phyloP scores from a whole-genome alignment of 2,329 filamentous ascomycete species.

The Alternaria solani region DNA sequence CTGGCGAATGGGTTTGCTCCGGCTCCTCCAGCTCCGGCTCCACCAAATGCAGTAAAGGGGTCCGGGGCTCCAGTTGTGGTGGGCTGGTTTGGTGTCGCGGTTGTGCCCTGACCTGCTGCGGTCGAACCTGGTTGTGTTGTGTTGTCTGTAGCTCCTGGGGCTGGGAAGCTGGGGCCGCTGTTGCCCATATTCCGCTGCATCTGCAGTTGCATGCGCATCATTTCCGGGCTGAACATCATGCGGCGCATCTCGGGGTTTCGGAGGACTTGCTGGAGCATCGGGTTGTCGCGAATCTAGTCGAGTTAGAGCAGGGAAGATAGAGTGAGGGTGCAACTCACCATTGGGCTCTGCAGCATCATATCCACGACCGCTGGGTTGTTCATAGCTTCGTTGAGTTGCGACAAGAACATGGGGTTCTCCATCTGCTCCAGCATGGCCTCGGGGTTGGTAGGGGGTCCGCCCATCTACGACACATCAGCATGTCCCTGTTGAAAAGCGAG shows the following conservation, averaged over 20 bases:
- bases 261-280: slow-evolving; percentile 85
- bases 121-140: slow-evolving; percentile 60
- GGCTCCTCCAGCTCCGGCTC: slow-evolving; percentile 38
- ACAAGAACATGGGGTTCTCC: slow-evolving; percentile 84
- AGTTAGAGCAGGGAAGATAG: slow-evolving; percentile 16
- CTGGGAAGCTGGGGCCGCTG: slow-evolving; percentile 72
- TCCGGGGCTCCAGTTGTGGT: slow-evolving; percentile 50
- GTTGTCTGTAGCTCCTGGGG: slow-evolving; percentile 89
- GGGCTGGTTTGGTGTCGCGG: slow-evolving; percentile 49
- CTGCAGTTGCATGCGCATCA: slow-evolving; percentile 80
- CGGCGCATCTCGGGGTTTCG: slow-evolving; percentile 86
- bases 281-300: slow-evolving; percentile 77
- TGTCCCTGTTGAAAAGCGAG: not conserved
- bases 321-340: slow-evolving; percentile 54
- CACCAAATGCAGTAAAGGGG: slow-evolving; percentile 57
- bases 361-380: slow-evolving; percentile 95
- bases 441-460: slow-evolving; percentile 80
- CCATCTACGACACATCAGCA: slow-evolving; percentile 72
- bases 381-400: slow-evolving; percentile 91
- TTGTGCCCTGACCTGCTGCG: slow-evolving; percentile 44
- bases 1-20: slow-evolving; percentile 67
- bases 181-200: slow-evolving; percentile 74
- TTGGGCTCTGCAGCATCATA: slow-evolving; percentile 68
- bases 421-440: slow-evolving; percentile 87
- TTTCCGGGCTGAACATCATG: slow-evolving; percentile 91